These are phyloP conservation scores for Colletotrichum magnum DNA, from an alignment of 2,329 filamentous ascomycete species.

Conservation along the genomic window DNA sequence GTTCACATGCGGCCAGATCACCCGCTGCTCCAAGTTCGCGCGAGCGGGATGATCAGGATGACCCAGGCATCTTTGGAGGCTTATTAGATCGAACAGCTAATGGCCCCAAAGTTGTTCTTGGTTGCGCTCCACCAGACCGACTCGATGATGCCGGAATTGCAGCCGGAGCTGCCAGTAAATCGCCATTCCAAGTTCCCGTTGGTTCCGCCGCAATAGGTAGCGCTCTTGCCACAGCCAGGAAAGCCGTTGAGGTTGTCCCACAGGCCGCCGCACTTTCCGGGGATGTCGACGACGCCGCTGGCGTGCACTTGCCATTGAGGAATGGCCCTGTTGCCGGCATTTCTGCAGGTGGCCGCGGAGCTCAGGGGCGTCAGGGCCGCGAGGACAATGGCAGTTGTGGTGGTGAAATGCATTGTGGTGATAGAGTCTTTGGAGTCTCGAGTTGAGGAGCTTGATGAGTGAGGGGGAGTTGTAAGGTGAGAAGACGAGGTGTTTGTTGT, in stretches of 20 bases:
- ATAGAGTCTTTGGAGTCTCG: background rate
- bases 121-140: slow-evolving; percentile 16
- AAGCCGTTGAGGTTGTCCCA: slow-evolving; percentile 17
- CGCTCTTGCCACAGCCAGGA: background rate
- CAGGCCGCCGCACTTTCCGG: slow-evolving; percentile 21
- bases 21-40: too few relatives aligned
- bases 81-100: background rate
- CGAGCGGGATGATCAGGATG: too few relatives aligned
- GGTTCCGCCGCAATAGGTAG: background rate
- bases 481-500: slow-evolving; percentile 1
- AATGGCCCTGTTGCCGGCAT: background rate
- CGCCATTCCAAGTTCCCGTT: slow-evolving; percentile 1
- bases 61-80: too few relatives aligned
- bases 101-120: slow-evolving; percentile 18
- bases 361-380: background rate
- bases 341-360: slow-evolving; percentile 14
- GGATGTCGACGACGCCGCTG: slow-evolving; percentile 20
- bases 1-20: too few relatives aligned
- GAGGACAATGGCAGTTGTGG: slow-evolving; percentile 2
- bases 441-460: background rate
- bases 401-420: slow-evolving; percentile 9
- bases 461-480: background rate
- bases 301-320: background rate
- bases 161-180: slow-evolving; percentile 1
- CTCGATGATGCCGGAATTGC: background rate